A percentile compares a stretch with the other conserved stretches of the same genome.
These are phyloP conservation scores for Rhynchosporium secalis DNA, from an alignment of 2,329 filamentous ascomycete genomes.

Conservation along the genomic window DNA sequence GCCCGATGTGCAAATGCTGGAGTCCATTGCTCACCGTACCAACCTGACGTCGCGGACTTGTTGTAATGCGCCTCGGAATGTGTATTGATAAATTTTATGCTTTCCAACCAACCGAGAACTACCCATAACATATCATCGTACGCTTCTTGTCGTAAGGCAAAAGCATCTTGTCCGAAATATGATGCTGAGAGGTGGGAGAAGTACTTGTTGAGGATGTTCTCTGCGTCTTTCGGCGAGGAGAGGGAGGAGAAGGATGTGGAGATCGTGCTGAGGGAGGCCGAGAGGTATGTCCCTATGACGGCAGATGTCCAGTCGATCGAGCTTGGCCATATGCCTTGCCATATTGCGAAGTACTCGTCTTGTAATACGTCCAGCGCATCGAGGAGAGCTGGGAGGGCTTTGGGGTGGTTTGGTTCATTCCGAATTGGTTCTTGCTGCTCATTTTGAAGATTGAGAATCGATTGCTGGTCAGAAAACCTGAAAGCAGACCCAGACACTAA, in stretches of 20 bases:
- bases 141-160: conserved; percentile 73
- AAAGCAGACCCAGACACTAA: conserved; percentile 15
- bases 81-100: conserved; percentile 71
- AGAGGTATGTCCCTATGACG: conserved; percentile 77
- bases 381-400: conserved; percentile 41
- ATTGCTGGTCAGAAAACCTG: conserved; percentile 12
- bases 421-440: conserved; percentile 20
- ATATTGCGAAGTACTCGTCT: conserved; percentile 71
- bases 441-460: conserved; percentile 10
- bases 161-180: conserved; percentile 84
- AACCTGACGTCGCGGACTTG: conserved; percentile 46
- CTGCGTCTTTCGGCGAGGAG: conserved; percentile 44
- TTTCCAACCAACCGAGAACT: conserved; percentile 86
- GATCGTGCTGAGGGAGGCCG: conserved; percentile 70
- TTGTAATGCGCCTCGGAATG: conserved; percentile 65
- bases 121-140: conserved; percentile 97
- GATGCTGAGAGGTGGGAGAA: conserved; percentile 75
- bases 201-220: conserved; percentile 81
- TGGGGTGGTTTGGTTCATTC: conserved; percentile 17
- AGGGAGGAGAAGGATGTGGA: conserved; percentile 57
- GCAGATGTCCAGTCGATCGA: conserved; percentile 94
- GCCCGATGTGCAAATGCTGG: conserved; percentile 80
- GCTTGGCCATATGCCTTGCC: conserved; percentile 78
- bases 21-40: conserved; percentile 77
- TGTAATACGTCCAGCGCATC: conserved; percentile 75